Evolutionary conservation across 2,329 filamentous ascomycete species (phyloP).

Genomic region (Trichoderma sp.): DNA sequence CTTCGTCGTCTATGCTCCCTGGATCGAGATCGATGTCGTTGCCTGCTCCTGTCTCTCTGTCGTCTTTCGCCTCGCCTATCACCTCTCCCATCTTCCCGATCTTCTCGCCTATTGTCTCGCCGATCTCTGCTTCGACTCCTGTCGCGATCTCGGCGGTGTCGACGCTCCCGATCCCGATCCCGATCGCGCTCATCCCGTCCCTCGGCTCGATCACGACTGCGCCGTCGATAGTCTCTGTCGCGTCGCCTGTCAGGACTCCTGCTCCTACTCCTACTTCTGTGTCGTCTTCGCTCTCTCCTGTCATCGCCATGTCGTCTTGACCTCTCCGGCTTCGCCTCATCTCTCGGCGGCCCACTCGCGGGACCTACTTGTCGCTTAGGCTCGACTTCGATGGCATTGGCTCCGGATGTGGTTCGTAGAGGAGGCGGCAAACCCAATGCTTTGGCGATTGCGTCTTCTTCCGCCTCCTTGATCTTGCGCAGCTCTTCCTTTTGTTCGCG

Average conservation of each 20-base stretch:
- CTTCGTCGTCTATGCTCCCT: constrained; percentile 22
- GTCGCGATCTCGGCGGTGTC: constrained; percentile 15
- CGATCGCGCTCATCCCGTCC: constrained; percentile 18
- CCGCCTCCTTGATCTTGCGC: constrained; percentile 79
- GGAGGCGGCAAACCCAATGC: constrained; percentile 78
- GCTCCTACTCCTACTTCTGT: constrained; percentile 33
- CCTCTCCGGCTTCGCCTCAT: constrained; percentile 29
- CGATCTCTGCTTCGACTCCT: constrained; percentile 21
- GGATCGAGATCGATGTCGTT: constrained; percentile 25
- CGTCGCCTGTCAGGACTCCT: constrained; percentile 34
- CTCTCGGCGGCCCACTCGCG: constrained; percentile 26
- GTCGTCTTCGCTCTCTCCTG: constrained; percentile 33
- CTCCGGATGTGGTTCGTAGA: constrained; percentile 55
- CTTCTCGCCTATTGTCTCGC: background rate
- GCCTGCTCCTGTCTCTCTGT: constrained; percentile 22
- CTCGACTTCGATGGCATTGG: constrained; percentile 68
- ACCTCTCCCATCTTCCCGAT: background rate
- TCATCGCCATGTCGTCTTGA: constrained; percentile 35
- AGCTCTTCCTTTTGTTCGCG: constrained; percentile 73
- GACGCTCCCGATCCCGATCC: constrained; percentile 17
- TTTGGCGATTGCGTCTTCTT: constrained; percentile 83
- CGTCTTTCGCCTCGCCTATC: background rate
- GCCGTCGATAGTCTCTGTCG: constrained; percentile 17
- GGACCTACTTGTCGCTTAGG: constrained; percentile 37
- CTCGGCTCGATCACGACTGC: constrained; percentile 21